phyloP scores from a whole-genome alignment of 352 stramenopile species.

The Pythium utonaiense region DNA sequence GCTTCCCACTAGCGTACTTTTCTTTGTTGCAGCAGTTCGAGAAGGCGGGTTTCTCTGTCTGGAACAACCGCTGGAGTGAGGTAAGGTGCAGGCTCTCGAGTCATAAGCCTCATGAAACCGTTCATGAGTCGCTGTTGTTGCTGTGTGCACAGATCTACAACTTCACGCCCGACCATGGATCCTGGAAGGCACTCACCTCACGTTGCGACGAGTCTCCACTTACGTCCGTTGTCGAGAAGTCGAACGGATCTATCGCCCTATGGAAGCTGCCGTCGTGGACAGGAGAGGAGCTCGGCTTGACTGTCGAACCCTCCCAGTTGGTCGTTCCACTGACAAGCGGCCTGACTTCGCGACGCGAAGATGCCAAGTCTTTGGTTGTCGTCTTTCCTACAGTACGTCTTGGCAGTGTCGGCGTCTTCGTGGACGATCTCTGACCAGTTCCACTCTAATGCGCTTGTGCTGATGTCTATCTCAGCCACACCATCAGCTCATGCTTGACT shows the following conservation, averaged over 20 bases:
- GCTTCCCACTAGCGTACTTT: slow-evolving; percentile 66
- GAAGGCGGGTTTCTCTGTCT: slow-evolving; percentile 63
- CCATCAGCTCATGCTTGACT: slow-evolving; percentile 41
- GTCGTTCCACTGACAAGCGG: slow-evolving; percentile 55
- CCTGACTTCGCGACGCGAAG: slow-evolving; percentile 25
- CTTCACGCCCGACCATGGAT: slow-evolving; percentile 55
- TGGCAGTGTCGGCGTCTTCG: neutral
- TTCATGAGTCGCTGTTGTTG: too few relatives aligned
- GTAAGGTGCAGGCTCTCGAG: slow-evolving; percentile 26
- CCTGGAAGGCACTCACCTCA: slow-evolving; percentile 39
- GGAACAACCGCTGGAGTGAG: slow-evolving; percentile 85
- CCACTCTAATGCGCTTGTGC: slow-evolving; percentile 20
- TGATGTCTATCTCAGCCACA: slow-evolving; percentile 27
- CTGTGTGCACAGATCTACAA: slow-evolving; percentile 79
- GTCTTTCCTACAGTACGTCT: slow-evolving; percentile 33
- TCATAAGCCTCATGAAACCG: too few relatives aligned
- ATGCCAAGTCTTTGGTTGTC: slow-evolving; percentile 28
- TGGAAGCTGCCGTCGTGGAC: slow-evolving; percentile 51
- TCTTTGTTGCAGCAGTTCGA: slow-evolving; percentile 67
- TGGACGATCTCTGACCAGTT: neutral
- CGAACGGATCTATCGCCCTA: slow-evolving; percentile 29
- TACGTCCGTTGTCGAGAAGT: slow-evolving; percentile 20
- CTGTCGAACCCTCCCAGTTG: slow-evolving; percentile 31
- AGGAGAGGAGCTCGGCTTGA: slow-evolving; percentile 43
- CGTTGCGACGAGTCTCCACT: slow-evolving; percentile 36